A percentile compares a stretch with the other conserved stretches of the same genome.
These are phyloP conservation scores for Leucocoprinus leucothites DNA, from an alignment of 768 basidiomycete species.

Conservation along the genomic window DNA sequence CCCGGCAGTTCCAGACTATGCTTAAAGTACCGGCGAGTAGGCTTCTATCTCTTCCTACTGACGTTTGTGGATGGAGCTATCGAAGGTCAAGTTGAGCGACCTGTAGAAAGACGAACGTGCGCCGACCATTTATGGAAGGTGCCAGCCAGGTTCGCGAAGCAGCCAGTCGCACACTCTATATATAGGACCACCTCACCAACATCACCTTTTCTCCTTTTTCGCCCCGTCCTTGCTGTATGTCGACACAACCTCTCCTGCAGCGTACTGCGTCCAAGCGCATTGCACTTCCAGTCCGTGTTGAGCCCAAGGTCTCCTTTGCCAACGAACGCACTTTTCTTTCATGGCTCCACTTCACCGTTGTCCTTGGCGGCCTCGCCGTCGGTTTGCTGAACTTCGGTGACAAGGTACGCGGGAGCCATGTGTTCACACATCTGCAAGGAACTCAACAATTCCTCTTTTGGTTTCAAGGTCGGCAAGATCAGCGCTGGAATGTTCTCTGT, in stretches of 20 bases:
- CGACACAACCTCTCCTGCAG: constrained; percentile 95
- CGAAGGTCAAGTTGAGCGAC: too few species aligned
- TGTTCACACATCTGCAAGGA: neutral
- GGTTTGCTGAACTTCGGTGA: constrained; percentile 98
- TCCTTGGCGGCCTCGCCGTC: constrained; percentile 93
- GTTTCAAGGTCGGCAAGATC: constrained; percentile 76
- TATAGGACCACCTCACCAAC: neutral
- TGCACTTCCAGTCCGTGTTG: constrained; percentile 91
- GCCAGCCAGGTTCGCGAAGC: neutral
- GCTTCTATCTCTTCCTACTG: too few species aligned
- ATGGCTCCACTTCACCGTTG: constrained; percentile 98
- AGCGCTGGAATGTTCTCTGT: constrained; percentile 95
- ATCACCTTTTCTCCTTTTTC: constrained; percentile 8
- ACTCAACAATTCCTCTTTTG: neutral
- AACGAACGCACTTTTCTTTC: constrained; percentile 96
- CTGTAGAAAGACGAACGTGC: constrained; percentile 13
- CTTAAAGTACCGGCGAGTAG: too few species aligned
- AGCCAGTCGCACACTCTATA: neutral
- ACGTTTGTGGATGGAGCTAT: too few species aligned
- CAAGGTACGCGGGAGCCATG: constrained; percentile 49
- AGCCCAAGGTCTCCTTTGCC: constrained; percentile 93
- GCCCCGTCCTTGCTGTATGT: constrained; percentile 52
- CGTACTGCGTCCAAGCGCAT: constrained; percentile 94
- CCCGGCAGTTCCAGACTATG: too few species aligned
- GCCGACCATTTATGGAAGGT: constrained; percentile 4